These are phyloP conservation scores for Irpex rosettiformis DNA, from an alignment of 1,284 basidiomycete species.

Conservation along the genomic window DNA sequence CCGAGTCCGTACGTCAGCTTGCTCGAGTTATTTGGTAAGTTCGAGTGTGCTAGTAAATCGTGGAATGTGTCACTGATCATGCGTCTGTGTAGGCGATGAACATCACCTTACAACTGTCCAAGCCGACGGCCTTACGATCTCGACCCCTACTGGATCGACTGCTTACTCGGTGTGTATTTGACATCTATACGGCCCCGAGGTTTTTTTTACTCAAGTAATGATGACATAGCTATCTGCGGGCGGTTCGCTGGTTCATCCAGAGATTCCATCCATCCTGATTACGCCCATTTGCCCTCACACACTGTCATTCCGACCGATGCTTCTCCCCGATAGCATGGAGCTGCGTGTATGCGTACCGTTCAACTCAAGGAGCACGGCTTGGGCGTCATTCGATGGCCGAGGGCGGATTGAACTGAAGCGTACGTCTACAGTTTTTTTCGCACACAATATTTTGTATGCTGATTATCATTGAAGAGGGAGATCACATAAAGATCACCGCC, in stretches of 20 bases:
- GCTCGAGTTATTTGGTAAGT: conserved; percentile 91
- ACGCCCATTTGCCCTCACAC: conserved; percentile 99
- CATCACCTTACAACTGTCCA: conserved; percentile 99
- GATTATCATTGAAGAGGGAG: conserved; percentile 69
- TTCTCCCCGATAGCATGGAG: conserved; percentile 98
- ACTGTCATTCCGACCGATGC: conserved; percentile 97
- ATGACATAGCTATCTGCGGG: conserved; percentile 82
- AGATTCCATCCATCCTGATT: conserved; percentile 95
- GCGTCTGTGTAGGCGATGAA: conserved; percentile 76
- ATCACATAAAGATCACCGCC: conserved; percentile 98
- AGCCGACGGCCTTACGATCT: conserved; percentile 94
- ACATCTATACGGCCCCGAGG: not conserved
- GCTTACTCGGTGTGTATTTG: conserved; percentile 81
- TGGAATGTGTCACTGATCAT: conserved; percentile 1
- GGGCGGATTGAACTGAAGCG: conserved; percentile 95
- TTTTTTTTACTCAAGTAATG: conserved; percentile 7
- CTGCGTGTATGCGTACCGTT: conserved; percentile 97
- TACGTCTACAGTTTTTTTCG: conserved; percentile 35
- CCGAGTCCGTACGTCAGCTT: conserved; percentile 97
- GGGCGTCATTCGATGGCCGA: conserved; percentile 98
- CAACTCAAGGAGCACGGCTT: conserved; percentile 96
- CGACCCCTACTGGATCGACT: conserved; percentile 97
- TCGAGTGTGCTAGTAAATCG: not conserved
- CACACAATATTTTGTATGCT: conserved; percentile 4
- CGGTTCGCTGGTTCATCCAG: conserved; percentile 96